Conservation (phyloP, 164 flowering plant species). For the Vitis riparia region DNA sequence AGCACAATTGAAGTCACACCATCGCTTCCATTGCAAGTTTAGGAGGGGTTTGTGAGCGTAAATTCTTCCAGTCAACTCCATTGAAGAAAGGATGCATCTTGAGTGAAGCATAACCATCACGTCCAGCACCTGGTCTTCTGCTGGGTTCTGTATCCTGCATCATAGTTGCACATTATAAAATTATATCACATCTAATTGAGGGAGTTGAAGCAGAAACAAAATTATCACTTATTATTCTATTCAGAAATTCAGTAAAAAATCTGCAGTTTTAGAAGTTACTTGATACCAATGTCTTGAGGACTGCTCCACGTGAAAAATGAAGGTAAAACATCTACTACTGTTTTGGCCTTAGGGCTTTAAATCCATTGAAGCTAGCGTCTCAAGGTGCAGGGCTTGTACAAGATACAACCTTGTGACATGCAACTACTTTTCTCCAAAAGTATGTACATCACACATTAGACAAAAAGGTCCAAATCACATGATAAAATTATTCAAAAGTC, state of each 20-base stretch:
- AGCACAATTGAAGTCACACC: conserved; percentile 29
- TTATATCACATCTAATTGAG: neutral
- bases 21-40: conserved; percentile 56
- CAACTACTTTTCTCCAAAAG: neutral
- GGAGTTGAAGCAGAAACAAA: too few species aligned
- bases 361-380: neutral
- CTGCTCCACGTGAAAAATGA: too few species aligned
- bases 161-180: conserved; percentile 4
- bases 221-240: too few species aligned
- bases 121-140: conserved; percentile 92
- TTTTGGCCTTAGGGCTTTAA: neutral
- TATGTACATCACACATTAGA: neutral
- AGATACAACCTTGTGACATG: neutral
- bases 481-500: too few species aligned
- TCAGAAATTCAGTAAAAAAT: too few species aligned
- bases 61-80: conserved; percentile 78
- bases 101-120: conserved; percentile 77
- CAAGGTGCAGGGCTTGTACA: neutral
- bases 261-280: too few species aligned
- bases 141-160: conserved; percentile 82
- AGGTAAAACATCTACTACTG: too few species aligned
- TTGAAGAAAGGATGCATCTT: conserved; percentile 88
- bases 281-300: too few species aligned
- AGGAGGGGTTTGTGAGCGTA: conserved; percentile 65
- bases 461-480: neutral